Evolutionary conservation across 2,329 filamentous ascomycete species (phyloP).

Genomic region (Ceratocystiopsis minuta): DNA sequence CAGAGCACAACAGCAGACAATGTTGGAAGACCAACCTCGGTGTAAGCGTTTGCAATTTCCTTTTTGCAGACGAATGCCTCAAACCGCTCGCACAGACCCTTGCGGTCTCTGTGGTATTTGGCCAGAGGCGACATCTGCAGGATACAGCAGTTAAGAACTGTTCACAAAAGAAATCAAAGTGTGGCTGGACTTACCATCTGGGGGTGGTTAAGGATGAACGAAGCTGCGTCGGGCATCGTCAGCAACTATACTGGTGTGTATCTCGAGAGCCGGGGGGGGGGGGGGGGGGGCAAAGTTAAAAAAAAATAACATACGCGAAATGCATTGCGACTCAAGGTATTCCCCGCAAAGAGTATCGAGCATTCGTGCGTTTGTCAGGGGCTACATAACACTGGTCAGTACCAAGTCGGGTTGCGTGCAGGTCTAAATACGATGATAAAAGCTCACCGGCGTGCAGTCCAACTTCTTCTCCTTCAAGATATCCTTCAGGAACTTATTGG

Average conservation of each 20-base stretch:
- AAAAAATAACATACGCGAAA: constrained; percentile 6
- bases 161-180: constrained; percentile 21
- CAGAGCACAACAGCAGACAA: background rate
- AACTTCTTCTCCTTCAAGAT: constrained; percentile 80
- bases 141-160: background rate
- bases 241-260: too few species aligned
- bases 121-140: constrained; percentile 72
- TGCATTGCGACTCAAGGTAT: constrained; percentile 81
- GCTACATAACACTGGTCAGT: constrained; percentile 17
- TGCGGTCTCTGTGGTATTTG: constrained; percentile 72
- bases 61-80: constrained; percentile 92
- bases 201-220: constrained; percentile 11
- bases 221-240: constrained; percentile 1
- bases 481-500: constrained; percentile 68
- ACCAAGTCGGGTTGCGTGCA: background rate
- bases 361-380: constrained; percentile 87
- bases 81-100: constrained; percentile 87
- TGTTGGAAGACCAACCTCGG: constrained; percentile 31
- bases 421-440: background rate
- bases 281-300: too few species aligned
- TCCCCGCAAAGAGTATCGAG: constrained; percentile 88
- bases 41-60: constrained; percentile 94
- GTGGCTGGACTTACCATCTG: constrained; percentile 7
- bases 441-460: constrained; percentile 50
- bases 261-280: too few species aligned